Evolutionary conservation across 345 rosid species (phyloP).

Genomic region (Hibiscus tridactylites): DNA sequence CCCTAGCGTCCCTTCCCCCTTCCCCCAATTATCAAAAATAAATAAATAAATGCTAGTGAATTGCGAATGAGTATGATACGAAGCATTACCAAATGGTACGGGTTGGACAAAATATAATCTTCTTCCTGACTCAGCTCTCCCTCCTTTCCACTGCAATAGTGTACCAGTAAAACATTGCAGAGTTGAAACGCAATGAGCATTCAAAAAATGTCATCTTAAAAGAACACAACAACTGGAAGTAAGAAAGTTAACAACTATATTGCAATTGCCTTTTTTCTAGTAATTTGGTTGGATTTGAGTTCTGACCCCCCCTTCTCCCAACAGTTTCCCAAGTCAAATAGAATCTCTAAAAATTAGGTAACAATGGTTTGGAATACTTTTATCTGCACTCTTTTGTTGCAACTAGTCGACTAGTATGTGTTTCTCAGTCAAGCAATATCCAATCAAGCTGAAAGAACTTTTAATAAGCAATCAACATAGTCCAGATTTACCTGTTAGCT

Average conservation of each 20-base stretch:
- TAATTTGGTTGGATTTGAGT: background rate
- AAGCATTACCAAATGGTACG: slow-evolving; percentile 83
- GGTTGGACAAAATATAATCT: slow-evolving; percentile 81
- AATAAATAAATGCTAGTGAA: background rate
- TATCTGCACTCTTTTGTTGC: background rate
- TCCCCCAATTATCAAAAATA: no score
- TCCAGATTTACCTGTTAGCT: slow-evolving; percentile 64
- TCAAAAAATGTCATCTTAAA: slow-evolving; percentile 1
- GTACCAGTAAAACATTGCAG: slow-evolving; percentile 11
- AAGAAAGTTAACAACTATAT: background rate
- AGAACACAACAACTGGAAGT: background rate
- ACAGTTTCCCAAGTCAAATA: background rate
- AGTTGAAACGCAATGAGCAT: slow-evolving; percentile 7
- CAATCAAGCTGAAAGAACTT: background rate
- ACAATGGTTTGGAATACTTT: background rate
- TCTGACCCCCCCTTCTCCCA: background rate
- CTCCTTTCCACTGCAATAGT: slow-evolving; percentile 59
- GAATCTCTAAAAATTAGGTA: background rate
- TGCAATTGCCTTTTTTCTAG: background rate
- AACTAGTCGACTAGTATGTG: background rate
- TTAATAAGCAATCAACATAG: background rate
- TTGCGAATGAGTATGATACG: background rate
- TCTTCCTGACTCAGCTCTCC: slow-evolving; percentile 73
- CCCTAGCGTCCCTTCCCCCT: no score
- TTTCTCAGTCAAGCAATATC: background rate